Evolutionary conservation across 139 green algal genomes (phyloP).

Genomic region (Trebouxia sp.): DNA sequence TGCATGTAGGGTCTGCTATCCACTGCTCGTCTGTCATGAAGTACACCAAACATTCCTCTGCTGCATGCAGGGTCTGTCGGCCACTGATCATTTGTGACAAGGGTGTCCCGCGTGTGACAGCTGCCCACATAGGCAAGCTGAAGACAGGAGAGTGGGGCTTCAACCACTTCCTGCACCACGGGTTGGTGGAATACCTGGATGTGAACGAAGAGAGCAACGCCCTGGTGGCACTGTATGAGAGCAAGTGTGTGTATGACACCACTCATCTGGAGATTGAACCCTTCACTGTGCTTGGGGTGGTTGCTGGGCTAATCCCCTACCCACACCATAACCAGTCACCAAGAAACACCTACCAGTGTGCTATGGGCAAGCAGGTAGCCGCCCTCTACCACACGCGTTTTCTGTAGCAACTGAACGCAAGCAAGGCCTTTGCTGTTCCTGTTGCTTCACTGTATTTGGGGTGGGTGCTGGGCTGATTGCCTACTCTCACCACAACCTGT

Average conservation of each 20-base stretch:
- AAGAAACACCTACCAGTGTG: conserved; percentile 99
- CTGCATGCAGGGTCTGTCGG: conserved; percentile 93
- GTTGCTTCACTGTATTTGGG: neutral
- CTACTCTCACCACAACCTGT: too few species aligned
- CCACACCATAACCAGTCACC: conserved; percentile 99
- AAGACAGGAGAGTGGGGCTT: conserved; percentile 69
- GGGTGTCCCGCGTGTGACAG: conserved; percentile 82
- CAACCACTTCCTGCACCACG: conserved; percentile 75
- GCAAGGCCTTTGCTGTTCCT: neutral
- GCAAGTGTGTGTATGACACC: conserved; percentile 38
- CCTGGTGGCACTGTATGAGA: conserved; percentile 92
- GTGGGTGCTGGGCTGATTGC: too few species aligned
- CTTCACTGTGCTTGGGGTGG: conserved; percentile 98
- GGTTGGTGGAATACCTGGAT: conserved; percentile 98
- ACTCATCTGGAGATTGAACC: conserved; percentile 99
- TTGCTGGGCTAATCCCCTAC: conserved; percentile 97
- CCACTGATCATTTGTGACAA: conserved; percentile 96
- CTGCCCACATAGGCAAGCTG: conserved; percentile 66
- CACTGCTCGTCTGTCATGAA: too few species aligned
- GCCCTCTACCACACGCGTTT: neutral
- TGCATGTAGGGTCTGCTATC: too few species aligned
- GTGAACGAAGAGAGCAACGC: conserved; percentile 94
- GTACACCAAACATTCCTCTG: conserved; percentile 73
- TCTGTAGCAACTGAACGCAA: too few species aligned
- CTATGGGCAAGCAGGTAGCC: conserved; percentile 94